Conservation (phyloP, 371 early-diverging fungal species). For the Vittaforma corneae region DNA sequence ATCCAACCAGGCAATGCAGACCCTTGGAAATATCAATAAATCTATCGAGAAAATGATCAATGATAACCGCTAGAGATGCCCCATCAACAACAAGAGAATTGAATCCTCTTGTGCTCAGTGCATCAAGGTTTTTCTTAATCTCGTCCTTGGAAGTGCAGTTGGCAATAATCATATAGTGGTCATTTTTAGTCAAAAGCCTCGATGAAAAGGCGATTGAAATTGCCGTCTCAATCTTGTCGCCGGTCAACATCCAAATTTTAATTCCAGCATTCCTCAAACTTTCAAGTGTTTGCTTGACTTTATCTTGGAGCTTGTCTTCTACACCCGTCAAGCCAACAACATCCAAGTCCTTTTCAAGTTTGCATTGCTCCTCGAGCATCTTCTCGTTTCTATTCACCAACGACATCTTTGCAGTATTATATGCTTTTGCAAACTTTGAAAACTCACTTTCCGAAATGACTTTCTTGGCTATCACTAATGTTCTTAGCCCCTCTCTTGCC, state of each 20-base stretch:
- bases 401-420: conserved; percentile 60
- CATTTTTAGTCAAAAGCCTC: conserved; percentile 68
- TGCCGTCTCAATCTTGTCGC: conserved; percentile 99
- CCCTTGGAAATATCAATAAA: conserved; percentile 70
- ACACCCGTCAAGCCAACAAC: conserved; percentile 93
- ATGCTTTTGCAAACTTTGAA: conserved; percentile 32
- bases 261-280: conserved; percentile 82
- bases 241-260: conserved; percentile 97
- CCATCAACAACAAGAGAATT: conserved; percentile 87
- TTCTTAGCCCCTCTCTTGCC: conserved; percentile 93
- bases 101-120: conserved; percentile 31
- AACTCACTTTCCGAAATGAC: conserved; percentile 63
- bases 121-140: conserved; percentile 27
- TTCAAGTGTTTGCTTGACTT: conserved; percentile 79
- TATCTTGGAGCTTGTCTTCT: conserved; percentile 90
- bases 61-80: conserved; percentile 68
- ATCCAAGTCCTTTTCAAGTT: conserved; percentile 74
- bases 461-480: conserved; percentile 82
- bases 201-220: conserved; percentile 83
- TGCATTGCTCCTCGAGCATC: conserved; percentile 65
- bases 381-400: conserved; percentile 65
- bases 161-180: conserved; percentile 41
- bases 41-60: conserved; percentile 66
- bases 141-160: conserved; percentile 32
- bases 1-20: conserved; percentile 78